These are phyloP conservation scores for Alternaria triticimaculans DNA, from an alignment of 2,329 filamentous ascomycete species.

Conservation along the genomic window DNA sequence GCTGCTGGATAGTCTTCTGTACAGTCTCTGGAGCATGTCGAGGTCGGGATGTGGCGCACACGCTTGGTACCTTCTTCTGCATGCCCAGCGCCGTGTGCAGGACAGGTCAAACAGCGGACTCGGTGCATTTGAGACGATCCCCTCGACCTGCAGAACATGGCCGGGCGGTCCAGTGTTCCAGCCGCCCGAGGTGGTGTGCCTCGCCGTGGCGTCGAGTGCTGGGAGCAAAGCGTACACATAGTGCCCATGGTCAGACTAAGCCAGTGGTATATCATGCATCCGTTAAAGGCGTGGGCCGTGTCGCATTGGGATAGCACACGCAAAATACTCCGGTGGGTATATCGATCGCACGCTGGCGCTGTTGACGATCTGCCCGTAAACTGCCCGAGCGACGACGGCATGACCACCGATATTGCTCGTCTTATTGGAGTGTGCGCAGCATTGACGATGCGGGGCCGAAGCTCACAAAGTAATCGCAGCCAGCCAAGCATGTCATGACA, in stretches of 20 bases:
- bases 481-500: constrained; percentile 4
- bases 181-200: constrained; percentile 29
- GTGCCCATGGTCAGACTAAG: constrained; percentile 31
- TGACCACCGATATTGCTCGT: constrained; percentile 34
- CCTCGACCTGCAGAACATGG: constrained; percentile 20
- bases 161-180: constrained; percentile 24
- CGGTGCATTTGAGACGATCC: constrained; percentile 31
- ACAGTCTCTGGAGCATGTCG: neutral
- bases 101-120: constrained; percentile 38
- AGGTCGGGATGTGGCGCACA: constrained; percentile 4
- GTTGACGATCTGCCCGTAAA: constrained; percentile 46
- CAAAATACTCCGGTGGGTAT: constrained; percentile 47
- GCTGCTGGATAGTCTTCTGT: constrained; percentile 10
- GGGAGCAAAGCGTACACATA: constrained; percentile 22
- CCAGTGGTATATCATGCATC: constrained; percentile 29
- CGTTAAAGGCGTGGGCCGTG: constrained; percentile 30
- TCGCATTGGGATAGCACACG: constrained; percentile 30
- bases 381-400: constrained; percentile 36
- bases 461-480: constrained; percentile 10
- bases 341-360: constrained; percentile 39
- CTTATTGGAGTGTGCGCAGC: constrained; percentile 18
- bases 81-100: constrained; percentile 18
- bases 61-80: neutral
- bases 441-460: constrained; percentile 39
- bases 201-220: constrained; percentile 35